Percentiles rank a stretch among this genome's conserved stretches.
These are phyloP conservation scores for Wakefieldia striispora DNA, from an alignment of 768 basidiomycete species.

Conservation along the genomic window DNA sequence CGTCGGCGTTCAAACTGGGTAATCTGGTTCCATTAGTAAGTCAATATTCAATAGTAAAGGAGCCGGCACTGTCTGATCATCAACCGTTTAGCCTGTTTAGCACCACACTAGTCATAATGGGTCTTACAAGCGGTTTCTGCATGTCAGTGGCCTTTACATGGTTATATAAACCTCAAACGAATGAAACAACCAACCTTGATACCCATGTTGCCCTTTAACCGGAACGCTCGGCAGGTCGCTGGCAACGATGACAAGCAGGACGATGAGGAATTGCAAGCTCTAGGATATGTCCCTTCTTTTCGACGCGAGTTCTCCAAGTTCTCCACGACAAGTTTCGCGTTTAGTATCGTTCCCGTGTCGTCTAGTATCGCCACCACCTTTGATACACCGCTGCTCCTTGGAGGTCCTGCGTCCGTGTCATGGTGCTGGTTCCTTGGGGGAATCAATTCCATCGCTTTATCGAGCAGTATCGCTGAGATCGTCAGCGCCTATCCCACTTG, in stretches of 20 bases:
- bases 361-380: conserved; percentile 38
- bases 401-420: conserved; percentile 36
- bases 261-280: conserved; percentile 23
- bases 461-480: conserved; percentile 30
- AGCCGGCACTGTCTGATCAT: too few relatives aligned
- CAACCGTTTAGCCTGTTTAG: too few relatives aligned
- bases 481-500: conserved; percentile 33
- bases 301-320: conserved; percentile 43
- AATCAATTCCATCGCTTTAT: conserved; percentile 27
- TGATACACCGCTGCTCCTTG: conserved; percentile 36
- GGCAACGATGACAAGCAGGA: conserved; percentile 6
- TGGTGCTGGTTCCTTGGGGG: conserved; percentile 38
- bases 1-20: too few relatives aligned
- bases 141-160: too few relatives aligned
- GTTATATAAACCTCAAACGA: neutral
- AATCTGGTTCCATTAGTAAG: too few relatives aligned
- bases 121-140: too few relatives aligned
- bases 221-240: neutral
- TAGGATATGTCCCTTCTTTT: conserved; percentile 36
- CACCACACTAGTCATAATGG: too few relatives aligned
- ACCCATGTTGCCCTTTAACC: conserved; percentile 8
- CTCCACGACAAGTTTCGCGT: conserved; percentile 34
- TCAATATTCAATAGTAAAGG: too few relatives aligned
- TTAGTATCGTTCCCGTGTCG: conserved; percentile 35
- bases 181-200: neutral